Evolutionary conservation across 2,329 filamentous ascomycete species (phyloP).

Genomic region (Diaporthe nobilis): DNA sequence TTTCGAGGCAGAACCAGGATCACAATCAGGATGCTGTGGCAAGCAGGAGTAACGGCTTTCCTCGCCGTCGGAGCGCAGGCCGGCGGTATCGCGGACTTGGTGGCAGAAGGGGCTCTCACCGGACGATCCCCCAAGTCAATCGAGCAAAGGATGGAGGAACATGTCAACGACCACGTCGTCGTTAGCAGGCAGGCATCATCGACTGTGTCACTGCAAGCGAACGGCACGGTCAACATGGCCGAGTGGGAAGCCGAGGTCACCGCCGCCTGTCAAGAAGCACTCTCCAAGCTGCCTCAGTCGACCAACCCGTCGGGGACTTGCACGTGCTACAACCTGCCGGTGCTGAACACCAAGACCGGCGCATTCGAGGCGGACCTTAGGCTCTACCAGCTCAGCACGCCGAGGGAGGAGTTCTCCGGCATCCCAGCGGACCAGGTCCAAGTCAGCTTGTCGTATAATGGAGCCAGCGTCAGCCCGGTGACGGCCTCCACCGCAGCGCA

Average conservation of each 20-base stretch:
- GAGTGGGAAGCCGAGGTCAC: constrained; percentile 70
- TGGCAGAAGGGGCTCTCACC: constrained; percentile 46
- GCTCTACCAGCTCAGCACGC: constrained; percentile 77
- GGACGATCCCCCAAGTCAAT: constrained; percentile 45
- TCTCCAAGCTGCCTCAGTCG: constrained; percentile 69
- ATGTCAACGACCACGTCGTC: constrained; percentile 44
- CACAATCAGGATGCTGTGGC: constrained; percentile 54
- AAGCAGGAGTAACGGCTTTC: constrained; percentile 51
- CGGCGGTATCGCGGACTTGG: constrained; percentile 50
- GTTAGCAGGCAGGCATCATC: constrained; percentile 45
- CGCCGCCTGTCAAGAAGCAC: constrained; percentile 70
- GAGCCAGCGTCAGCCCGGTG: constrained; percentile 66
- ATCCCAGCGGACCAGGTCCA: constrained; percentile 67
- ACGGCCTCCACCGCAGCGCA: constrained; percentile 46
- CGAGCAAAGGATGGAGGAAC: constrained; percentile 50
- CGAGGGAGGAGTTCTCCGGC: constrained; percentile 67
- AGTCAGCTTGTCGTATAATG: constrained; percentile 68
- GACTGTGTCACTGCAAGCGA: constrained; percentile 54
- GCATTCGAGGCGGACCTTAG: constrained; percentile 84
- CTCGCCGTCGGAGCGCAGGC: constrained; percentile 54
- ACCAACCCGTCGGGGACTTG: constrained; percentile 83
- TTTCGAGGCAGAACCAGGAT: neutral
- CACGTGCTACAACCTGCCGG: constrained; percentile 86
- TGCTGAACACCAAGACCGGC: constrained; percentile 76
- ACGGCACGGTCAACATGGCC: constrained; percentile 66